Evolutionary conservation across 306 rosid species (phyloP).

Genomic region (Malus orientalis): DNA sequence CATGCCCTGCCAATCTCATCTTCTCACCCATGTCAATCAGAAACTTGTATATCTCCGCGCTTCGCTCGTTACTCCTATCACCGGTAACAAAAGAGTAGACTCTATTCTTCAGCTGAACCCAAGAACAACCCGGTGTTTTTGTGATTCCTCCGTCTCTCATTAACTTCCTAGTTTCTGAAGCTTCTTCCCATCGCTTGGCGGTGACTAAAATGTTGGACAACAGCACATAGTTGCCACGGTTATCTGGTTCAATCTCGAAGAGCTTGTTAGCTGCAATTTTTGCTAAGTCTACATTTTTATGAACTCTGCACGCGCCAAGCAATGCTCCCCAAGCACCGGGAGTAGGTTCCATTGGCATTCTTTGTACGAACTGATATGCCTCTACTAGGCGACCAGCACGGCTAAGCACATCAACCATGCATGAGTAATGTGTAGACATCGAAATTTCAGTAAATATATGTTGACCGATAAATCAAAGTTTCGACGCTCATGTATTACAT

Average conservation of each 20-base stretch:
- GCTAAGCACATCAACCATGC: constrained; percentile 45
- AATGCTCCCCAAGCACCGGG: constrained; percentile 53
- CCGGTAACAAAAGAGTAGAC: neutral
- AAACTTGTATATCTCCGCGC: too few relatives aligned
- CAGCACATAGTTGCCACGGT: constrained; percentile 37
- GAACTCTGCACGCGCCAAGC: constrained; percentile 50
- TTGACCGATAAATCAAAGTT: too few relatives aligned
- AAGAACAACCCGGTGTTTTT: constrained; percentile 54
- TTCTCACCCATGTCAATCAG: too few relatives aligned
- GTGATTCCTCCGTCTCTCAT: constrained; percentile 45
- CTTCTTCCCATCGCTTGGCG: constrained; percentile 50
- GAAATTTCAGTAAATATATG: too few relatives aligned
- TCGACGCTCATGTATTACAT: too few relatives aligned
- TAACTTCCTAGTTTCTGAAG: constrained; percentile 43
- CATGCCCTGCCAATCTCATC: too few relatives aligned
- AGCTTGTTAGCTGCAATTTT: constrained; percentile 39
- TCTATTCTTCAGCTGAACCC: constrained; percentile 47
- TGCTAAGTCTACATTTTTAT: constrained; percentile 36
- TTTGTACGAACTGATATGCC: constrained; percentile 37
- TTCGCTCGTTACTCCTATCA: too few relatives aligned
- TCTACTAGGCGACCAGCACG: constrained; percentile 37
- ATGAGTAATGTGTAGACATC: neutral
- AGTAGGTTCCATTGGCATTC: constrained; percentile 51
- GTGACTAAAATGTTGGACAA: constrained; percentile 37
- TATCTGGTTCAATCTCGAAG: constrained; percentile 50